Evolutionary conservation across 305 asterid genomes (phyloP), one percentile per base, ranked within the genome.

Genomic region (Ruellia speciosa): DNA sequence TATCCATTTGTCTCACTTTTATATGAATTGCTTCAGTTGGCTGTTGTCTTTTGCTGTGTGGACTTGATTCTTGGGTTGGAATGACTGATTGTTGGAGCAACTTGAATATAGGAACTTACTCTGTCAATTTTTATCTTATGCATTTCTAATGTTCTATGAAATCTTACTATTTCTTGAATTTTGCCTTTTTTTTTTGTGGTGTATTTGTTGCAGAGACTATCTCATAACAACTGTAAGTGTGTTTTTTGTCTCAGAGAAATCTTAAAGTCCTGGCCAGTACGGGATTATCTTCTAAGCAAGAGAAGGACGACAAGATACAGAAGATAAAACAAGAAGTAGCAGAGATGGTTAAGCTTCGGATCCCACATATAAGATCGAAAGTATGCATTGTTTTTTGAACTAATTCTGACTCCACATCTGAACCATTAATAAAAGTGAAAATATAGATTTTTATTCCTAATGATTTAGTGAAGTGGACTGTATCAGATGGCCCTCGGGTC

Each of bases 211-310:
- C 12, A 37, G 1, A 6, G 41, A 7, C 41, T 68, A 70, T 24
- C 39, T 54, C 28, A 62, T 37, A 43, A 3, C 48, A 10, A 43
- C 15, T 58, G 46, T 24, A 24, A 24, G 2, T 24, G 31, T 24
- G 31, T 43, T 60, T 64, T n/a, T 52, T 56, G 54, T 52, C 19
- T 47, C 79, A 81, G 88, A 79, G 88, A 75, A 81, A 81, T 72
- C 78, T 81, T 37, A 79, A 72, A 59, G 51, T 59, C 63, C 79
- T 81, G 85, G 85, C 81, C 56, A 77, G 47, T 58, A 31, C 69
- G 75, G 88, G 88, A 66, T 70, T 77, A 71, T 72, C 83, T 56
- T 81, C 81, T 37, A 77, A 75, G 34, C 78, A 75, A 66, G 88
- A 81, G 76, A 79, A 81, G 74, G 80, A 79, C 64, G 80, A 77